Evolutionary conservation across 495 filamentous ascomycete species (phyloP).

Genomic region (Rostrohypoxylon terebratum): DNA sequence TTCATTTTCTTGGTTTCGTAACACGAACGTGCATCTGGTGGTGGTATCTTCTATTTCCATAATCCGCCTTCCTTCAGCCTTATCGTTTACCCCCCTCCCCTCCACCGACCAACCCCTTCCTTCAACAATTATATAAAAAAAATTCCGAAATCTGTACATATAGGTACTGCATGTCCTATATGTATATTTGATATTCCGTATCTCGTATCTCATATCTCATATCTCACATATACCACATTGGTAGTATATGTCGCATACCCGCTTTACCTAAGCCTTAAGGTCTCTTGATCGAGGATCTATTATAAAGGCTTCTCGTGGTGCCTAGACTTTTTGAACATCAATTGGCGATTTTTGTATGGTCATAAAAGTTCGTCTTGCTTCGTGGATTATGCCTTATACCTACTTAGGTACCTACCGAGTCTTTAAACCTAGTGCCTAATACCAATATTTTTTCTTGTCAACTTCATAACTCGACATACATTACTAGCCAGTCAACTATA

Average conservation of each 20-base stretch:
- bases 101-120: not conserved
- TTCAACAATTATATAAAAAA: not conserved
- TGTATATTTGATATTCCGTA: too few relatives aligned
- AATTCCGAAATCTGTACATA: not conserved
- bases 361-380: conserved; percentile 21
- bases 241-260: not conserved
- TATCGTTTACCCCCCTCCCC: not conserved
- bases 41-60: too few relatives aligned
- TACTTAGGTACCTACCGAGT: not conserved
- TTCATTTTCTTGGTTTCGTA: not conserved
- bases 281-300: conserved; percentile 1
- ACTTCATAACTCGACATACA: not conserved
- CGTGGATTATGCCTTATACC: not conserved
- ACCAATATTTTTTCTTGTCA: not conserved
- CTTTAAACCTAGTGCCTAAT: too few relatives aligned
- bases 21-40: not conserved
- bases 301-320: not conserved
- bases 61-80: not conserved
- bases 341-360: conserved; percentile 17
- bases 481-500: not conserved
- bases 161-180: too few relatives aligned
- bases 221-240: not conserved
- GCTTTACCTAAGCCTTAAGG: not conserved
- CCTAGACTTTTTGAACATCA: not conserved
- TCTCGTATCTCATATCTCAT: not conserved